Percentiles rank a stretch among this genome's conserved stretches.
phyloP scores from a whole-genome alignment of 1,139 yeast genomes.

The Komagataea norvegica region DNA sequence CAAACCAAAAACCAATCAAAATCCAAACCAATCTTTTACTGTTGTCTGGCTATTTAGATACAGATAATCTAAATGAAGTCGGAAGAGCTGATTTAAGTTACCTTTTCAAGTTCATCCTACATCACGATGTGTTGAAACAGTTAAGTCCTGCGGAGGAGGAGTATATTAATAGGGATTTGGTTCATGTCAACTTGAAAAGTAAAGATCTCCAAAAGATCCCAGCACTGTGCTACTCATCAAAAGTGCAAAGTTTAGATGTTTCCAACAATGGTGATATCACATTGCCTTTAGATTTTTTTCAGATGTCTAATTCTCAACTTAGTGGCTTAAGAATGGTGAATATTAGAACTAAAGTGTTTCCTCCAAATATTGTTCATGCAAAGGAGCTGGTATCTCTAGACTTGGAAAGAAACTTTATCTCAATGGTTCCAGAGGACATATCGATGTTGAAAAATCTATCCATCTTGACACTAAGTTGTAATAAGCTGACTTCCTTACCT shows the following conservation, averaged over 20 bases:
- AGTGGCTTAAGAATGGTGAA: slow-evolving; percentile 62
- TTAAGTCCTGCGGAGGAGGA: slow-evolving; percentile 66
- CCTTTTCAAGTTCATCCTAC: slow-evolving; percentile 79
- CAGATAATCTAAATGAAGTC: slow-evolving; percentile 69
- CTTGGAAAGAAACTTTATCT: slow-evolving; percentile 72
- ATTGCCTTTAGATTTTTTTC: slow-evolving; percentile 81
- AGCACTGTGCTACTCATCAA: slow-evolving; percentile 74
- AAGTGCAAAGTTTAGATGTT: slow-evolving; percentile 77
- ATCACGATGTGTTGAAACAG: slow-evolving; percentile 64
- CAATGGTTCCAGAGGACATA: slow-evolving; percentile 54
- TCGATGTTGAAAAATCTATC: slow-evolving; percentile 51
- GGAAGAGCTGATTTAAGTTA: slow-evolving; percentile 88
- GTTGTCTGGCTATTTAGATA: slow-evolving; percentile 74
- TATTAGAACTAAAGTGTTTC: slow-evolving; percentile 72
- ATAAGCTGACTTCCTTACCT: slow-evolving; percentile 67
- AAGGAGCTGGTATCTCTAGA: slow-evolving; percentile 64
- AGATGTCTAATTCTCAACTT: slow-evolving; percentile 64
- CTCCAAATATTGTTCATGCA: slow-evolving; percentile 67
- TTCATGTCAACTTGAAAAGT: slow-evolving; percentile 69
- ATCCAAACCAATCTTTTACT: slow-evolving; percentile 71
- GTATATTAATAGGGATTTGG: slow-evolving; percentile 58
- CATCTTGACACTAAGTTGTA: slow-evolving; percentile 61
- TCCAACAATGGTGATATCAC: slow-evolving; percentile 84
- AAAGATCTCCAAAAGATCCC: slow-evolving; percentile 83
- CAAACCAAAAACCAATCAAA: slow-evolving; percentile 71